A percentile compares a stretch with the other conserved stretches of the same genome.
These are phyloP conservation scores for Plasmopara halstedii DNA, from an alignment of 352 stramenopile genomes.

Conservation along the genomic window DNA sequence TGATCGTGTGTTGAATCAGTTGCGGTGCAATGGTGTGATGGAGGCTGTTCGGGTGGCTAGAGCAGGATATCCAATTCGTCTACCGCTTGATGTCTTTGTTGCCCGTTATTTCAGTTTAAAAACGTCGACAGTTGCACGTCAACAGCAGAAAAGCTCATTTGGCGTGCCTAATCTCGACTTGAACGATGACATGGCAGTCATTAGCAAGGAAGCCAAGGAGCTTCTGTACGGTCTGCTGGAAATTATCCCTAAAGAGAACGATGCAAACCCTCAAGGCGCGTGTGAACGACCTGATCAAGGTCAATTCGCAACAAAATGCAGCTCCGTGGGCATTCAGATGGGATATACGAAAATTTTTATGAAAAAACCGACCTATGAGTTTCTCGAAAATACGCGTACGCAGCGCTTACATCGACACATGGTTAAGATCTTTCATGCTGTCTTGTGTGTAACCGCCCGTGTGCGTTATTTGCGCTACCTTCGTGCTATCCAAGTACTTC, in stretches of 20 bases:
- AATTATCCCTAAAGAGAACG: slow-evolving; percentile 84
- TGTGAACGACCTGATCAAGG: slow-evolving; percentile 64
- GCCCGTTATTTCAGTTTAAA: slow-evolving; percentile 70
- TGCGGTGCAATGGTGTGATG: slow-evolving; percentile 83
- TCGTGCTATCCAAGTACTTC: slow-evolving; percentile 40
- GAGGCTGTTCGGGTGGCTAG: slow-evolving; percentile 81
- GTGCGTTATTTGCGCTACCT: slow-evolving; percentile 52
- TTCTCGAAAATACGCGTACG: slow-evolving; percentile 85
- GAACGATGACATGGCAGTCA: slow-evolving; percentile 26
- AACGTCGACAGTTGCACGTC: slow-evolving; percentile 30
- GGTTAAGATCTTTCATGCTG: slow-evolving; percentile 63
- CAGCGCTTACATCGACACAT: slow-evolving; percentile 61
- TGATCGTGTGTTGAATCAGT: slow-evolving; percentile 72
- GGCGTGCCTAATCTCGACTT: slow-evolving; percentile 37
- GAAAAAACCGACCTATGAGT: slow-evolving; percentile 85
- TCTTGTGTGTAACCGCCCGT: slow-evolving; percentile 52
- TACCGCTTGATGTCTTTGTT: slow-evolving; percentile 69
- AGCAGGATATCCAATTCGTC: slow-evolving; percentile 74
- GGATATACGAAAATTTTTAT: slow-evolving; percentile 95
- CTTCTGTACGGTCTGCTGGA: slow-evolving; percentile 84
- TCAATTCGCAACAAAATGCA: slow-evolving; percentile 52
- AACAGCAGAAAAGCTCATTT: slow-evolving; percentile 33
- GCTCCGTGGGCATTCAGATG: slow-evolving; percentile 83
- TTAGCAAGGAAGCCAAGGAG: slow-evolving; percentile 53
- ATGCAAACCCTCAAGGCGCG: slow-evolving; percentile 66